Conservation (phyloP, 2,329 filamentous ascomycete genomes). For the Periconia digitata region DNA sequence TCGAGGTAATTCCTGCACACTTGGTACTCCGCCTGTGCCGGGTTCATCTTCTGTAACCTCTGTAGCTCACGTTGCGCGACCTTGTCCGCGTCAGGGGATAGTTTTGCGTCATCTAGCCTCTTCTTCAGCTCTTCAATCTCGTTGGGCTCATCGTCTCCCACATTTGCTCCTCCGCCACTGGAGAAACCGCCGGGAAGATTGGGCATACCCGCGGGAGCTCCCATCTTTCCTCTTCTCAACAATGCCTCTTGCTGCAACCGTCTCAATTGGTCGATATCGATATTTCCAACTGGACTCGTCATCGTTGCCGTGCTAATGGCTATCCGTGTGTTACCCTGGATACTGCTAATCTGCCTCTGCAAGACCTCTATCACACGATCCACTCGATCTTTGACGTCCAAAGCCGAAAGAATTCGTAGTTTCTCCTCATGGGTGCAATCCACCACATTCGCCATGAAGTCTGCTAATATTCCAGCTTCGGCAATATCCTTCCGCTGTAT, state of each 20-base stretch:
- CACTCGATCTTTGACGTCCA: conserved; percentile 76
- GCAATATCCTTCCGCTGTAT: conserved; percentile 79
- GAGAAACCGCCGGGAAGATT: conserved; percentile 48
- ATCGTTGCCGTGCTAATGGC: conserved; percentile 72
- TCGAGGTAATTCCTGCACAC: conserved; percentile 93
- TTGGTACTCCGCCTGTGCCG: conserved; percentile 92
- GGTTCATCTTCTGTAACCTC: conserved; percentile 90
- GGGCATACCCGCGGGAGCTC: conserved; percentile 31
- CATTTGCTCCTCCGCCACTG: conserved; percentile 48
- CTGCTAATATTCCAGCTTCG: conserved; percentile 83
- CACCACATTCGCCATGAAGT: conserved; percentile 95
- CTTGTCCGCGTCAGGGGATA: conserved; percentile 83
- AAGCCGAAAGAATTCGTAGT: conserved; percentile 77
- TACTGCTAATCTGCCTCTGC: conserved; percentile 75
- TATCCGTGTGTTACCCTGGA: conserved; percentile 86
- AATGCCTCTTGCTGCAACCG: conserved; percentile 48
- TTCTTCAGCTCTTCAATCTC: conserved; percentile 92
- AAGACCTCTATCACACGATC: conserved; percentile 82
- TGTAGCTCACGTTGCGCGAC: conserved; percentile 89
- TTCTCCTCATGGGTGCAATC: conserved; percentile 90
- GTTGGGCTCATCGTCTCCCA: conserved; percentile 74
- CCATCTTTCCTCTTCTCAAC: conserved; percentile 36
- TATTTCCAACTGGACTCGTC: conserved; percentile 44
- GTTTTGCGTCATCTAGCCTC: conserved; percentile 76
- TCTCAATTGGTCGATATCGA: conserved; percentile 49